Percentiles rank a stretch among this genome's conserved stretches.
Evolutionary conservation across 352 stramenopile species (phyloP).

Genomic region (Discostella stelligera): DNA sequence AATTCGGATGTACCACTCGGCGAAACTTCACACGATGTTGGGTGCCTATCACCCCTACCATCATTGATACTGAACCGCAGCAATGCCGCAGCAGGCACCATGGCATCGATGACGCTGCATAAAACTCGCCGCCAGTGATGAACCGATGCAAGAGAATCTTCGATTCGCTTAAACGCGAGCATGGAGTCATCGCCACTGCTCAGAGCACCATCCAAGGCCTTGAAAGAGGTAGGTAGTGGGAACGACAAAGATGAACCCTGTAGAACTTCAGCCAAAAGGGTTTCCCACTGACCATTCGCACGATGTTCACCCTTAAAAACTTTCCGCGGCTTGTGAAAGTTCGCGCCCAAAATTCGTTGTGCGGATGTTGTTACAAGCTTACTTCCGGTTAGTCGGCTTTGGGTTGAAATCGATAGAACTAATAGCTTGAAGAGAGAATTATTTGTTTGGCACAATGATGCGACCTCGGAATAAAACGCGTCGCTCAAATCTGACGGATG

Average conservation of each 20-base stretch:
- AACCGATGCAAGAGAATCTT: slow-evolving; percentile 21
- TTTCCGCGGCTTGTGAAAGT: slow-evolving; percentile 20
- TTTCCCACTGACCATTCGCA: slow-evolving; percentile 77
- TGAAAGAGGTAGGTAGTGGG: neutral
- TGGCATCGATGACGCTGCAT: slow-evolving; percentile 48
- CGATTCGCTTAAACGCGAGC: slow-evolving; percentile 1
- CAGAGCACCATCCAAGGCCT: neutral
- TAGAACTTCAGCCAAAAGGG: slow-evolving; percentile 61
- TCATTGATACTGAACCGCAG: slow-evolving; percentile 61
- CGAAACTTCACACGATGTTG: slow-evolving; percentile 43
- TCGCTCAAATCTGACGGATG: slow-evolving; percentile 10
- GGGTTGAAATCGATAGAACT: slow-evolving; percentile 14
- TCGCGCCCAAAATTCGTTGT: slow-evolving; percentile 42
- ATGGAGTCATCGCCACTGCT: neutral
- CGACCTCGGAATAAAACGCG: slow-evolving; percentile 25
- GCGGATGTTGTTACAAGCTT: slow-evolving; percentile 25
- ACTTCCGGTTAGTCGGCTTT: slow-evolving; percentile 3
- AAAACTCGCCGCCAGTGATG: slow-evolving; percentile 58
- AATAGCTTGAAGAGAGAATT: slow-evolving; percentile 19
- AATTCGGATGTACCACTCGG: neutral
- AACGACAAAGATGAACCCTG: slow-evolving; percentile 36
- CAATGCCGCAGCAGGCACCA: slow-evolving; percentile 64
- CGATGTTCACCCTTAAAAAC: slow-evolving; percentile 46
- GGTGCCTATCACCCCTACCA: slow-evolving; percentile 54
- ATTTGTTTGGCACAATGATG: slow-evolving; percentile 29